A percentile compares a stretch with the other conserved stretches of the same genome.
phyloP scores from a whole-genome alignment of 306 rosid species.

The Fagus sylvatica region DNA sequence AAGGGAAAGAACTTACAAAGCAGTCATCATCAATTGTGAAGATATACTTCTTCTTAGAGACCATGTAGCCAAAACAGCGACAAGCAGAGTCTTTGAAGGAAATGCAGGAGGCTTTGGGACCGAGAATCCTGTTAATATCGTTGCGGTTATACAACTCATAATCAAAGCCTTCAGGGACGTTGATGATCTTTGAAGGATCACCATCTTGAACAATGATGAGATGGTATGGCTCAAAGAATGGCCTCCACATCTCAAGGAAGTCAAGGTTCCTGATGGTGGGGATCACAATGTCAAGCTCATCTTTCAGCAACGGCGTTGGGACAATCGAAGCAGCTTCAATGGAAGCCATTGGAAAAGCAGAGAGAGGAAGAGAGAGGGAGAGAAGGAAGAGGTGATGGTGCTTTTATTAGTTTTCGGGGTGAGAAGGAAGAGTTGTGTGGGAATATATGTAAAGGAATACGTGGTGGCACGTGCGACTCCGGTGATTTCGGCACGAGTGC shows the following conservation, averaged over 20 bases:
- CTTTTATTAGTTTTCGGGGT: background rate
- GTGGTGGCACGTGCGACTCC: conserved; percentile 38
- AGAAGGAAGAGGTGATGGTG: background rate
- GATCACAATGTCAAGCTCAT: conserved; percentile 87
- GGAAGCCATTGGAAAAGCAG: conserved; percentile 26
- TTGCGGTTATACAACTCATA: conserved; percentile 80
- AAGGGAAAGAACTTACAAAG: conserved; percentile 52
- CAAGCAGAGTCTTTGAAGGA: conserved; percentile 96
- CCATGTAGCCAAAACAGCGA: conserved; percentile 95
- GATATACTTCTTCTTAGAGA: conserved; percentile 87
- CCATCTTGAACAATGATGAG: conserved; percentile 91
- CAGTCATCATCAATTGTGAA: conserved; percentile 94
- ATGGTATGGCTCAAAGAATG: conserved; percentile 73
- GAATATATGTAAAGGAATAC: conserved; percentile 27
- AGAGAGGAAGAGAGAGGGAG: background rate
- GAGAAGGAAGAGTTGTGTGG: background rate
- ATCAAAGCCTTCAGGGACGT: conserved; percentile 82
- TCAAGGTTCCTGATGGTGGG: conserved; percentile 91
- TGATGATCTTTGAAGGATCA: conserved; percentile 72
- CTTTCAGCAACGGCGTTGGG: conserved; percentile 45
- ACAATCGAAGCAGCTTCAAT: conserved; percentile 15
- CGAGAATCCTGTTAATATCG: conserved; percentile 77
- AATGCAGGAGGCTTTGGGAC: conserved; percentile 76
- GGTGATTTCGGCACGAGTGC: conserved; percentile 38
- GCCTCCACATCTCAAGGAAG: conserved; percentile 91